Evolutionary conservation across 2,329 filamentous ascomycete genomes (phyloP), one percentile per base, ranked within the genome.

Genomic region (Pseudopithomyces maydicus): DNA sequence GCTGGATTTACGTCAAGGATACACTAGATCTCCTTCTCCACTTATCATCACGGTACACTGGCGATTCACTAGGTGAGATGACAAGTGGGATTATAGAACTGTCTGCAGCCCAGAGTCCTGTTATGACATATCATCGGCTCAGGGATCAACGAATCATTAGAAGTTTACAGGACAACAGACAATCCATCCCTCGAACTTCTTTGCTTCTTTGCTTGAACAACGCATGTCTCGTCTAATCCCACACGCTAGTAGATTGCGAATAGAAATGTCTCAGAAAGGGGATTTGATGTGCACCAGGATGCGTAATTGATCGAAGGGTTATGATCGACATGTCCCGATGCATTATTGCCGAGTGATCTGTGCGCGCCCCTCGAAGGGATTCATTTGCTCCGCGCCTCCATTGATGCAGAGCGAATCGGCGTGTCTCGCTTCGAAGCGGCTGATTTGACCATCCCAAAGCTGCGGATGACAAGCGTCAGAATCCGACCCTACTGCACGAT

Each of bases 1-100:
- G 32, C 20, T n/a, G 32, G 48, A 50, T 45, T 35, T 41, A 53
- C 54, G 48, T 52, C 54, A 56, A 26, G 50, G 41, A 48, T 41
- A 23, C 51, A 35, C 49, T 46, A 54, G 36, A 57, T 54, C 19
- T 41, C 12, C 22, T 39, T 32, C 51, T n/a, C 49, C 58, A 38
- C 45, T 44, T 42, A 17, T 45, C 38, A 23, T 26, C 17, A 14
- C 17, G 22, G 29, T 29, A 2, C 4, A 12, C 35, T 12, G 19
- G 3, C 22, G n/a, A 29, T 19, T 8, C 44, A 42, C 42, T 33
- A 20, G 15, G 17, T 29, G 19, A 53, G 38, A 17, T 32, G 29
- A 45, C 19, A 54, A 22, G 14, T 39, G 35, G n/a, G 45, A 22
- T 33, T 20, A 32, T 7, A 19, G 29, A 2, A 12, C 32, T n/a